Percentiles rank a stretch among this genome's conserved stretches.
Conservation (phyloP, 257 asterid genomes). For the Solanum paucissectum region DNA sequence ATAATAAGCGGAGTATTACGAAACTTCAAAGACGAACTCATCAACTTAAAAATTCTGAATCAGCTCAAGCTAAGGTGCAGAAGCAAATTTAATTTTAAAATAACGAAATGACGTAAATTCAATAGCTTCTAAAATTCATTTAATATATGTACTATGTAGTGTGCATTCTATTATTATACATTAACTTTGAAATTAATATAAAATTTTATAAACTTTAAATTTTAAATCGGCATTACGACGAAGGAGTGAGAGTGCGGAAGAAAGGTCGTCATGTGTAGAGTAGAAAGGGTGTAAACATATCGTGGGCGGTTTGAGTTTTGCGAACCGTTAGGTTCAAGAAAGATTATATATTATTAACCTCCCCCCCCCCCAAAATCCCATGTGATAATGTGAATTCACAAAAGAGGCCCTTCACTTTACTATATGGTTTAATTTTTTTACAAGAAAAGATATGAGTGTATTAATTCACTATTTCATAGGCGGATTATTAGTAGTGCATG, state of each 20-base stretch:
- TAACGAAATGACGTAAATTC: not conserved
- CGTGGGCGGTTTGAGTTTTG: conserved; percentile 45
- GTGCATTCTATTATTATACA: not conserved
- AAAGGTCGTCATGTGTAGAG: not conserved
- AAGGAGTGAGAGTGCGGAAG: not conserved
- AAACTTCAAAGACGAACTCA: not conserved
- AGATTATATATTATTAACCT: conserved; percentile 8
- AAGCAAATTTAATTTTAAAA: not conserved
- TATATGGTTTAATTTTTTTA: not conserved
- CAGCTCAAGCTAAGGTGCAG: not conserved
- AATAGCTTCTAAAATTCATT: not conserved
- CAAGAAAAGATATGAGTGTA: not conserved
- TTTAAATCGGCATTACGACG: rapidly evolving
- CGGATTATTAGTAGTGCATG: conserved; percentile 7
- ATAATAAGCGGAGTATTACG: not conserved
- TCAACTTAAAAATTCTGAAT: not conserved
- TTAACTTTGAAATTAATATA: not conserved
- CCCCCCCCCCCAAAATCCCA: not conserved
- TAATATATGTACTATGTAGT: not conserved
- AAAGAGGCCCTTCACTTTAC: conserved; percentile 1
- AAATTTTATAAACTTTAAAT: not conserved
- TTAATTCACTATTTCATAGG: conserved; percentile 4
- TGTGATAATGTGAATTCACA: conserved; percentile 13
- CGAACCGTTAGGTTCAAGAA: conserved; percentile 58
- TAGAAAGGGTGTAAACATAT: conserved; percentile 2